Evolutionary conservation across 1,284 basidiomycete species (phyloP).

Genomic region (Ustilago shanxiensis): DNA sequence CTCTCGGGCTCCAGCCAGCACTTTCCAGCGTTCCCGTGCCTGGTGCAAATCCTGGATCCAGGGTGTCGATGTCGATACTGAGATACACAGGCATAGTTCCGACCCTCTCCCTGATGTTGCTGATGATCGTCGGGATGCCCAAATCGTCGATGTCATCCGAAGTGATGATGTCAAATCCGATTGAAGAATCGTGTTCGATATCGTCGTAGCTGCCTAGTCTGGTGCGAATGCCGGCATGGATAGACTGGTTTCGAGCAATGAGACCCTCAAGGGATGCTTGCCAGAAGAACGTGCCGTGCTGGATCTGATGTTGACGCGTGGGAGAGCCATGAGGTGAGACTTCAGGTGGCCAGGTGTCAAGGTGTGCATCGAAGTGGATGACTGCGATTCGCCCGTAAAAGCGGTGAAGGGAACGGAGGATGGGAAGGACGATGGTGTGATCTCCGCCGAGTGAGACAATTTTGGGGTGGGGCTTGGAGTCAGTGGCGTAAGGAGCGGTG

Average conservation of each 20-base stretch:
- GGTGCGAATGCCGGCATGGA: conserved; percentile 80
- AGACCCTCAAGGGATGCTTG: conserved; percentile 71
- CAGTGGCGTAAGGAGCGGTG: conserved; percentile 63
- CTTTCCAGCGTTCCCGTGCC: conserved; percentile 59
- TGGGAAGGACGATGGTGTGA: conserved; percentile 72
- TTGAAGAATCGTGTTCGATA: conserved; percentile 45
- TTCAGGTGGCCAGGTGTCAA: conserved; percentile 77
- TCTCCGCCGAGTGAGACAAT: conserved; percentile 72
- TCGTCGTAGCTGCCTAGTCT: conserved; percentile 55
- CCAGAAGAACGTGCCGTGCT: conserved; percentile 71
- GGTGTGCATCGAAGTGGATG: conserved; percentile 72
- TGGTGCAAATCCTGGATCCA: conserved; percentile 58
- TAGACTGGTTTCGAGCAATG: conserved; percentile 76
- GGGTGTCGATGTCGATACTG: conserved; percentile 60
- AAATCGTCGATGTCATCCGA: conserved; percentile 59
- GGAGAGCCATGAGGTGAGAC: conserved; percentile 38
- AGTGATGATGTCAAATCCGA: conserved; percentile 58
- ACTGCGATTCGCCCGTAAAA: conserved; percentile 71
- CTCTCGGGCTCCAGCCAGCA: conserved; percentile 57
- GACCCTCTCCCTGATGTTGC: conserved; percentile 43
- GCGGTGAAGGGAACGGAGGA: conserved; percentile 70
- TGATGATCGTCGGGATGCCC: conserved; percentile 47
- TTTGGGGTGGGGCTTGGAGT: conserved; percentile 64
- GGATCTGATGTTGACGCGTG: conserved; percentile 57
- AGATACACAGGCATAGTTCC: conserved; percentile 59